Evolutionary conservation across 164 flowering plant genomes (phyloP).

Genomic region (Kingdonia uniflora): DNA sequence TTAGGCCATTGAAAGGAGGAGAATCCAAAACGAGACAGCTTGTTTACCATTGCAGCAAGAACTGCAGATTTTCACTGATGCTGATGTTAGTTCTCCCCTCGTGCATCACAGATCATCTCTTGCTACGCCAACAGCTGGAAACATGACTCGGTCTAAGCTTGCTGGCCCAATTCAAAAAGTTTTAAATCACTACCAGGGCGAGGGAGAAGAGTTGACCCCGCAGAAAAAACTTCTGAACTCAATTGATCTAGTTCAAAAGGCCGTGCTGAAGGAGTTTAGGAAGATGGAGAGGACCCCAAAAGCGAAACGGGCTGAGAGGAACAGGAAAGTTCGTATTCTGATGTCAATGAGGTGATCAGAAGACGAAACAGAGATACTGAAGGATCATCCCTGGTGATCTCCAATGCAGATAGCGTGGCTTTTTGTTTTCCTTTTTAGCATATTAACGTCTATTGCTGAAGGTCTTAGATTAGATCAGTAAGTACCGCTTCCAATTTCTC

Average conservation of each 20-base stretch:
- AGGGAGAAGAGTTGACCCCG: constrained; percentile 35
- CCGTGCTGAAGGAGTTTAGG: constrained; percentile 43
- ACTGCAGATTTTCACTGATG: too few relatives aligned
- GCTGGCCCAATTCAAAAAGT: constrained; percentile 32
- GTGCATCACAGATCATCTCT: constrained; percentile 26
- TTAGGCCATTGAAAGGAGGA: constrained; percentile 77
- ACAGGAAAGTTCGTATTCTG: constrained; percentile 45
- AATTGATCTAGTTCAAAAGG: constrained; percentile 59
- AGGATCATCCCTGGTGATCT: too few relatives aligned
- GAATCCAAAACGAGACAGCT: constrained; percentile 20
- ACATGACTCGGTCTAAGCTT: constrained; percentile 15
- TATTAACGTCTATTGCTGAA: not conserved
- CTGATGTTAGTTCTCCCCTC: constrained; percentile 24
- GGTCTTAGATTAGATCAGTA: too few relatives aligned
- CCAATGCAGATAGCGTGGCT: not conserved
- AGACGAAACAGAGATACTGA: too few relatives aligned
- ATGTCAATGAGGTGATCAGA: constrained; percentile 62
- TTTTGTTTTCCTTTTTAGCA: not conserved
- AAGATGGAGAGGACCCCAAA: constrained; percentile 50
- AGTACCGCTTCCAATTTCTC: too few relatives aligned
- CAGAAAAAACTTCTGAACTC: constrained; percentile 61
- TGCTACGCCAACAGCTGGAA: constrained; percentile 19
- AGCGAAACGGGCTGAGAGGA: constrained; percentile 55
- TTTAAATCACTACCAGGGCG: constrained; percentile 26
- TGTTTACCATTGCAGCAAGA: too few relatives aligned